Percentiles rank a stretch among this genome's conserved stretches.
Evolutionary conservation across 805 yeast species (phyloP).

Genomic region (Saccharomyces jurei): DNA sequence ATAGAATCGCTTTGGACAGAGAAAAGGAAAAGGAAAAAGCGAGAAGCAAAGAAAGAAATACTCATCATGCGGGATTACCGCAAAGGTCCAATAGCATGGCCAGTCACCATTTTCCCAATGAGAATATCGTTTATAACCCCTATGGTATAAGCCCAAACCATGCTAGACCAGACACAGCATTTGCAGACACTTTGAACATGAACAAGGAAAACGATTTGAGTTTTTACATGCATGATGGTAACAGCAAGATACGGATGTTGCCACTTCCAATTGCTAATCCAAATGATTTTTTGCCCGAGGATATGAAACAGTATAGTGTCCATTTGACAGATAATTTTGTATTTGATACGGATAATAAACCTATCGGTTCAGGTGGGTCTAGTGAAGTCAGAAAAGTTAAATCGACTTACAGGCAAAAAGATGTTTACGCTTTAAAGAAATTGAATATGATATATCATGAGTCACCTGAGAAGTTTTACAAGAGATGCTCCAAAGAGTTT

Average conservation of each 20-base stretch:
- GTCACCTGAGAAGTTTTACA: conserved; percentile 55
- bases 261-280: conserved; percentile 61
- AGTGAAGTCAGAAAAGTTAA: conserved; percentile 52
- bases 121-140: conserved; percentile 54
- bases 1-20: conserved; percentile 3
- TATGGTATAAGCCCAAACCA: conserved; percentile 38
- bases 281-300: conserved; percentile 49
- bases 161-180: conserved; percentile 11
- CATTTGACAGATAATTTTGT: conserved; percentile 51
- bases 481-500: conserved; percentile 57
- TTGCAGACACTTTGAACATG: conserved; percentile 4
- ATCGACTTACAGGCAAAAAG: conserved; percentile 31
- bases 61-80: conserved; percentile 9
- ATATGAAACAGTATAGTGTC: conserved; percentile 40
- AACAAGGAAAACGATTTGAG: conserved; percentile 17
- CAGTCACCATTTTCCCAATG: conserved; percentile 11
- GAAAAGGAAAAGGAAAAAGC: not conserved
- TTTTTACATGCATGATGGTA: conserved; percentile 32
- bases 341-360: conserved; percentile 37
- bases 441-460: conserved; percentile 55
- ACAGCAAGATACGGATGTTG: conserved; percentile 38
- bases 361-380: conserved; percentile 68
- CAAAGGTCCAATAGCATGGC: conserved; percentile 9
- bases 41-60: conserved; percentile 3
- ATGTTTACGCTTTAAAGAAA: conserved; percentile 59